Evolutionary conservation across 2,329 filamentous ascomycete genomes (phyloP), one percentile per base, ranked within the genome.

Genomic region (Plectosphaerella cucumerina): DNA sequence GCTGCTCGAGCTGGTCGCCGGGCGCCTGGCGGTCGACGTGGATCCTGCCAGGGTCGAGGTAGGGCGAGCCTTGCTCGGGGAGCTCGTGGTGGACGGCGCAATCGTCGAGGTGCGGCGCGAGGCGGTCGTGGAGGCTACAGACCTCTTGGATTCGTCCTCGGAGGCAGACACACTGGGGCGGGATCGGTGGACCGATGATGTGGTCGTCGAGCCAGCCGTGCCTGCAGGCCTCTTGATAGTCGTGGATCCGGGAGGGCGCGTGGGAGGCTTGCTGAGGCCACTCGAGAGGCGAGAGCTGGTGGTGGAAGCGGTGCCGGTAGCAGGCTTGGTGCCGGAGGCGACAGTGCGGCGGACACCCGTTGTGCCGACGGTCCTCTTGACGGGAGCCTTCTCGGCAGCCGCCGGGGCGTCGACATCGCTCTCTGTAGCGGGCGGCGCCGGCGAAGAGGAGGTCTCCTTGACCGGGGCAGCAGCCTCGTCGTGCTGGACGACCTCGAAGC

Each of bases 121-220:
- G 21, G 70, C 65, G 17, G 61, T 55, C 35, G 68, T 63, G 6
- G 67, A 67, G 53, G 72, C 59, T 20, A 61, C 64, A 4, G 72
- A 63, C 60, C 70, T 76, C 65, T 71, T 76, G 55, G 62, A 64
- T 52, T 79, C 76, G 57, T 78, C 76, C 54, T 78, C 76, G 50
- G 75, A 76, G 47, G 72, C 70, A 53, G 76, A 77, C 48, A 74
- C 66, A 47, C 71, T 74, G 34, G 74, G 68, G n/a, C 72, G 73
- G 44, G 74, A 71, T 55, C 67, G 70, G 61, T 78, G 76, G n/a
- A 66, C 59, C 4, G 73, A 65, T 34, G 70, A 66, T 9, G 70
- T 58, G 6, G 64, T 59, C 15, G 67, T 65, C 6, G 64, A 59
- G 44, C 66, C 59, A 31, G 26, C 26, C 33, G 65, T 60, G 53